A percentile compares a stretch with the other conserved stretches of the same genome.
These are phyloP conservation scores for Cryoendolithus antarcticus DNA, from an alignment of 2,329 filamentous ascomycete species.

Conservation along the genomic window DNA sequence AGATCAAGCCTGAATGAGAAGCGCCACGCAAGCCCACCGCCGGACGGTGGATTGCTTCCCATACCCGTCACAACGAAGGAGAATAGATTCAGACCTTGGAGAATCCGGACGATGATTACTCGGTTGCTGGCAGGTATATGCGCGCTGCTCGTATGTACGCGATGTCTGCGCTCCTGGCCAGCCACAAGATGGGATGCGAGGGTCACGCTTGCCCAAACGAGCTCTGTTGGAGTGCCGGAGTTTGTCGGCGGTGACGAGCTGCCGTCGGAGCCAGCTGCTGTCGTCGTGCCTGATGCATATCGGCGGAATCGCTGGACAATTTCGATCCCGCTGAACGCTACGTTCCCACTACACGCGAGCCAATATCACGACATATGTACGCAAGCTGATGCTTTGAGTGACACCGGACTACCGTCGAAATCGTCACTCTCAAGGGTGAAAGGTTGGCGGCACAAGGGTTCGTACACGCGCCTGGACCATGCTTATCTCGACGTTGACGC, in stretches of 20 bases:
- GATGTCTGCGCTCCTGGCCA: conserved; percentile 1
- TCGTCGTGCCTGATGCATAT: conserved; percentile 53
- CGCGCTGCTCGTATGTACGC: conserved; percentile 1
- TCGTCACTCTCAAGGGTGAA: conserved; percentile 10
- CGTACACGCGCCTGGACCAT: conserved; percentile 51
- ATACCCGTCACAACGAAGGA: conserved; percentile 4
- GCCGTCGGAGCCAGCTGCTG: conserved; percentile 60
- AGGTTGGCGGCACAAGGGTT: conserved; percentile 34
- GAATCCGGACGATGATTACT: conserved; percentile 7
- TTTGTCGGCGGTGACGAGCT: conserved; percentile 31
- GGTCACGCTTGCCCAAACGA: neutral
- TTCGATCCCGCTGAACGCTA: conserved; percentile 54
- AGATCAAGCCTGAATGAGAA: conserved; percentile 51
- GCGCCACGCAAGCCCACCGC: conserved; percentile 1
- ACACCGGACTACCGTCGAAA: conserved; percentile 8
- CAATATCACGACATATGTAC: conserved; percentile 60
- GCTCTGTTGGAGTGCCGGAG: no score
- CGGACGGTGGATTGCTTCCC: conserved; percentile 2
- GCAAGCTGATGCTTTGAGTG: conserved; percentile 34
- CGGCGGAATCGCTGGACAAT: conserved; percentile 67
- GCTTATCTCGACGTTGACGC: conserved; percentile 65
- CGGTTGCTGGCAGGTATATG: conserved; percentile 8
- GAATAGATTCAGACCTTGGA: conserved; percentile 2
- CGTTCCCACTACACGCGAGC: conserved; percentile 53
- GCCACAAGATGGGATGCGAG: conserved; percentile 1